Evolutionary conservation across 352 stramenopile species (phyloP).

Genomic region (Phytophthora agathidicida): DNA sequence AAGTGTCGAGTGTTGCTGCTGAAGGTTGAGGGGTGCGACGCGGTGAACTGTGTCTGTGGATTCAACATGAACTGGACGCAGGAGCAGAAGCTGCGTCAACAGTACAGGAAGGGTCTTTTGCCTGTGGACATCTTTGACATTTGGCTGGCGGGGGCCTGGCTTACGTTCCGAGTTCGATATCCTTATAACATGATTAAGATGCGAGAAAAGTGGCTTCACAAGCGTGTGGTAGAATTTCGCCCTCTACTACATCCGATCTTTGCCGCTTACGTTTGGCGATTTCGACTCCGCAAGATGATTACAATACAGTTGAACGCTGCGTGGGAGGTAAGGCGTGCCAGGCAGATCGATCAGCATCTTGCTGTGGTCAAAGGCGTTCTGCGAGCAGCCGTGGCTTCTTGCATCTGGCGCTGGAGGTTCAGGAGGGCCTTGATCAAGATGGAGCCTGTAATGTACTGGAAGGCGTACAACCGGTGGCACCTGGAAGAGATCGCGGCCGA

Average conservation of each 20-base stretch:
- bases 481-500: conserved; percentile 11
- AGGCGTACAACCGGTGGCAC: conserved; percentile 22
- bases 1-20: conserved; percentile 47
- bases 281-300: conserved; percentile 17
- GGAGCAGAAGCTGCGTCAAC: conserved; percentile 21
- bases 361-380: conserved; percentile 12
- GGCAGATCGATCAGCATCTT: neutral
- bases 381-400: neutral
- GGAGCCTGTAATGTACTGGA: conserved; percentile 30
- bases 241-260: conserved; percentile 2
- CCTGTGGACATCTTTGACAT: conserved; percentile 42
- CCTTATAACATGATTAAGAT: conserved; percentile 5
- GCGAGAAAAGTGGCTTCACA: conserved; percentile 8
- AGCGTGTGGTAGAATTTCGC: neutral
- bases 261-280: conserved; percentile 14
- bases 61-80: conserved; percentile 44
- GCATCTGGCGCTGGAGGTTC: conserved; percentile 25
- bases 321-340: neutral
- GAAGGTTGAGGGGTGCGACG: conserved; percentile 59
- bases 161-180: neutral
- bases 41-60: conserved; percentile 55
- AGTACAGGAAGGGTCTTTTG: conserved; percentile 24
- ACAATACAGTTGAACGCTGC: neutral
- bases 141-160: conserved; percentile 12
- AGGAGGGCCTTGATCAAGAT: neutral